phyloP scores from a whole-genome alignment of 2,329 filamentous ascomycete genomes.

The Trichoderma sp. region DNA sequence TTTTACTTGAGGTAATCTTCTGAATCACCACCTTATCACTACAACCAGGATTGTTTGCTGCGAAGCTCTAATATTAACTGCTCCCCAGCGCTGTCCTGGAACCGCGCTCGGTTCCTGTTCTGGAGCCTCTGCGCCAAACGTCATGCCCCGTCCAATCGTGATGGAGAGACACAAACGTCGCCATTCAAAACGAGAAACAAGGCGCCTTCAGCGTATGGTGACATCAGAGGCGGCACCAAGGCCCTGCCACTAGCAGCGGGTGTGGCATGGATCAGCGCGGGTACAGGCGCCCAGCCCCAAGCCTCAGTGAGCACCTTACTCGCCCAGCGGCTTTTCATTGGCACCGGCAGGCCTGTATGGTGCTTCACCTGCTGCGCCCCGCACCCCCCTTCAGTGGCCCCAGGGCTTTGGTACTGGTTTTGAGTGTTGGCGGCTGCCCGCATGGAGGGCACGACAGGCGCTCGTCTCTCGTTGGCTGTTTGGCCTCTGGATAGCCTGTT shows the following conservation, averaged over 20 bases:
- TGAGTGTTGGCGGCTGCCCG: background rate
- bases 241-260: slow-evolving; percentile 11
- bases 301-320: slow-evolving; percentile 17
- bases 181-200: slow-evolving; percentile 1
- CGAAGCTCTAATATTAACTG: background rate
- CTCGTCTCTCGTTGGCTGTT: background rate
- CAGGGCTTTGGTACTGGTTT: background rate
- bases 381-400: slow-evolving; percentile 18
- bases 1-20: background rate
- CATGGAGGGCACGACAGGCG: background rate
- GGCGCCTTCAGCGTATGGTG: slow-evolving; percentile 15
- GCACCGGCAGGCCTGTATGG: background rate
- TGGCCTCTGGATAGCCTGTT: background rate
- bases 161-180: slow-evolving; percentile 16
- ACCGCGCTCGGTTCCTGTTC: slow-evolving; percentile 6
- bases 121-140: background rate
- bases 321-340: slow-evolving; percentile 17
- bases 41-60: no score
- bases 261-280: slow-evolving; percentile 28
- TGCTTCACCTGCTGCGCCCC: slow-evolving; percentile 20
- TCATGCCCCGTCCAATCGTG: slow-evolving; percentile 15
- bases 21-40: background rate
- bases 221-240: slow-evolving; percentile 27
- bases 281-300: slow-evolving; percentile 20
- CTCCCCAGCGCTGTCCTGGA: background rate